Percentiles rank a stretch among this genome's conserved stretches.
Evolutionary conservation across 768 basidiomycete species (phyloP).

Genomic region (Lactifluus piperatus): DNA sequence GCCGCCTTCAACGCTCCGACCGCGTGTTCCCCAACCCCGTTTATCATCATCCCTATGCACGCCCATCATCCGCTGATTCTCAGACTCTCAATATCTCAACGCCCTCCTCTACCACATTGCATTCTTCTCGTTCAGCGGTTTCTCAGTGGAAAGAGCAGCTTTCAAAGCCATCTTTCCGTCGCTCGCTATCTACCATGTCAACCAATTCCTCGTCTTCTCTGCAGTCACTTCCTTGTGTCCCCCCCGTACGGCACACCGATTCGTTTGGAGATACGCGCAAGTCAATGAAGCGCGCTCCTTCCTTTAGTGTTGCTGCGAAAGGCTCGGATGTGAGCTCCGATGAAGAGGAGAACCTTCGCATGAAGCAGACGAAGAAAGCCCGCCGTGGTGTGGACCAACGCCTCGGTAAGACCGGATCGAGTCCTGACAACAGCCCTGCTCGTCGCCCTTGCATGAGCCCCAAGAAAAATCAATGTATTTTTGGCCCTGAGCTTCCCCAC

Average conservation of each 20-base stretch:
- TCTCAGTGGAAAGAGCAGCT: constrained; percentile 12
- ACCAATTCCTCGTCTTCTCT: constrained; percentile 17
- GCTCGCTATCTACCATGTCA: constrained; percentile 14
- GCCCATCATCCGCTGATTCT: constrained; percentile 48
- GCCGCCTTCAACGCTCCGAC: constrained; percentile 30
- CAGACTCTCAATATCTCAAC: constrained; percentile 27
- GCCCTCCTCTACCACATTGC: constrained; percentile 20
- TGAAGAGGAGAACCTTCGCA: constrained; percentile 16
- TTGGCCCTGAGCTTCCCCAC: constrained; percentile 19
- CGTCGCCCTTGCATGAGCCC: constrained; percentile 11
- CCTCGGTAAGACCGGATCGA: background rate
- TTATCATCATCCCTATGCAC: constrained; percentile 38
- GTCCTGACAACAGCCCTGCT: background rate
- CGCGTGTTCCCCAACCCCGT: constrained; percentile 51
- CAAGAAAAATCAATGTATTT: constrained; percentile 17
- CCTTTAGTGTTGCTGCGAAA: constrained; percentile 13
- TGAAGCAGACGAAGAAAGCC: constrained; percentile 16
- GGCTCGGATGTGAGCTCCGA: constrained; percentile 11
- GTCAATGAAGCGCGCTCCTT: constrained; percentile 19
- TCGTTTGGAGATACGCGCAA: constrained; percentile 10
- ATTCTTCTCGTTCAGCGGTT: constrained; percentile 9
- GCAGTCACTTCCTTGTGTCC: constrained; percentile 8
- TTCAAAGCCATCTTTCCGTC: constrained; percentile 7
- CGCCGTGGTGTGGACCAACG: constrained; percentile 11
- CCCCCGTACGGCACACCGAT: constrained; percentile 12